Percentiles rank a stretch among this genome's conserved stretches.
These are phyloP conservation scores for Corrigiola litoralis DNA, from an alignment of 179 eudicot genomes.

Conservation along the genomic window DNA sequence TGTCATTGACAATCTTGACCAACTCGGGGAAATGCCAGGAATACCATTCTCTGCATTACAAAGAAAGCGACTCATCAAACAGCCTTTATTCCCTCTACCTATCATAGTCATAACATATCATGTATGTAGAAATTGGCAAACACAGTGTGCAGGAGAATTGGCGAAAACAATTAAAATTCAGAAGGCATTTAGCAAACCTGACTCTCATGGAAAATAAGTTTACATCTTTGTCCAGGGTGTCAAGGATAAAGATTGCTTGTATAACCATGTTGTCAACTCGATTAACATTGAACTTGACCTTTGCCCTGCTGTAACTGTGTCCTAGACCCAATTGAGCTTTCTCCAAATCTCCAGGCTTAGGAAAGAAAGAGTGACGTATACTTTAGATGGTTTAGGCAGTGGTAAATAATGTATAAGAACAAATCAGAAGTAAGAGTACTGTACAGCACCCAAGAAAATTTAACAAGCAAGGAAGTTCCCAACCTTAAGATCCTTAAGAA, in stretches of 20 bases:
- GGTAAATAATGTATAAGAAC: neutral
- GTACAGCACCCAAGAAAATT: neutral
- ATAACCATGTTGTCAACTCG: slow-evolving; percentile 98
- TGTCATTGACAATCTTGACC: slow-evolving; percentile 85
- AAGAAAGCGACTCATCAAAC: no score
- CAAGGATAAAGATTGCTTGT: slow-evolving; percentile 96
- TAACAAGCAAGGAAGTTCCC: neutral
- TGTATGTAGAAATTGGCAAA: neutral
- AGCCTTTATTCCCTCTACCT: no score
- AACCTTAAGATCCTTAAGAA: slow-evolving; percentile 86
- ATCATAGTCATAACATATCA: neutral
- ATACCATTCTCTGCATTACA: slow-evolving; percentile 82
- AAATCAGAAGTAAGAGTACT: no score
- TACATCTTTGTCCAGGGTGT: slow-evolving; percentile 90
- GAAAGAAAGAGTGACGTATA: neutral
- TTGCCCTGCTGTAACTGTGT: slow-evolving; percentile 97
- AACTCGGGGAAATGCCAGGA: slow-evolving; percentile 96
- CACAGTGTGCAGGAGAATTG: neutral
- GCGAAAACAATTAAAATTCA: neutral
- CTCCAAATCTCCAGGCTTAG: slow-evolving; percentile 87
- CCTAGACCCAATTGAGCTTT: slow-evolving; percentile 92
- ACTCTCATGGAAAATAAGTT: slow-evolving; percentile 97
- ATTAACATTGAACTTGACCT: slow-evolving; percentile 98
- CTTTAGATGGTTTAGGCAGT: neutral
- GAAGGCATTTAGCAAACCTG: slow-evolving; percentile 45